These are phyloP conservation scores for Mimosa pudica DNA, from an alignment of 306 rosid species.

Conservation along the genomic window DNA sequence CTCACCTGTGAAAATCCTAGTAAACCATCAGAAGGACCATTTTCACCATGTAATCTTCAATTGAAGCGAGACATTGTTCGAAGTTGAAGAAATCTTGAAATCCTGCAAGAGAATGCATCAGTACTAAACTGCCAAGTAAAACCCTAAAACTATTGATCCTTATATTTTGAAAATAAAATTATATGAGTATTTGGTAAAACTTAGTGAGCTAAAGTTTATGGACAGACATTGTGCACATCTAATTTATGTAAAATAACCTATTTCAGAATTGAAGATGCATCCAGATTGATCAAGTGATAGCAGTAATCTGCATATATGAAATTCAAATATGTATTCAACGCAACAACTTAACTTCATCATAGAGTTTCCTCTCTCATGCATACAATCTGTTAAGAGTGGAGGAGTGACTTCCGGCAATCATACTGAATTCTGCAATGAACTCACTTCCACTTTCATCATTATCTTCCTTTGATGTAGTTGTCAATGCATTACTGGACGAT, in stretches of 20 bases:
- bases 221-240: too few species aligned
- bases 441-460: conserved; percentile 80
- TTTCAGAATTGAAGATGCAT: neutral
- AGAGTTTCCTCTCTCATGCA: conserved; percentile 70
- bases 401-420: conserved; percentile 61
- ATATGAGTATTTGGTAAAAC: too few species aligned
- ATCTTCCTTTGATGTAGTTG: conserved; percentile 68
- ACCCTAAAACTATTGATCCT: too few species aligned
- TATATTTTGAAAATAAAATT: too few species aligned
- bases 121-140: neutral
- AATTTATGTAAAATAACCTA: neutral
- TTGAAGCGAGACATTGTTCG: conserved; percentile 45
- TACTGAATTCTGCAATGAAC: conserved; percentile 68
- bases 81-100: conserved; percentile 37
- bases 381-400: conserved; percentile 60
- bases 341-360: conserved; percentile 63
- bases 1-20: conserved; percentile 55
- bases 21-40: conserved; percentile 63
- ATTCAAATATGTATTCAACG: neutral
- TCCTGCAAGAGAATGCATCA: neutral
- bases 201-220: too few species aligned
- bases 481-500: conserved; percentile 72
- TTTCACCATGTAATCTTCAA: conserved; percentile 58
- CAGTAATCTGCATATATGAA: neutral
- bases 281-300: neutral